Conservation (phyloP, 306 rosid species). For the Oxytropis ochrocephala region DNA sequence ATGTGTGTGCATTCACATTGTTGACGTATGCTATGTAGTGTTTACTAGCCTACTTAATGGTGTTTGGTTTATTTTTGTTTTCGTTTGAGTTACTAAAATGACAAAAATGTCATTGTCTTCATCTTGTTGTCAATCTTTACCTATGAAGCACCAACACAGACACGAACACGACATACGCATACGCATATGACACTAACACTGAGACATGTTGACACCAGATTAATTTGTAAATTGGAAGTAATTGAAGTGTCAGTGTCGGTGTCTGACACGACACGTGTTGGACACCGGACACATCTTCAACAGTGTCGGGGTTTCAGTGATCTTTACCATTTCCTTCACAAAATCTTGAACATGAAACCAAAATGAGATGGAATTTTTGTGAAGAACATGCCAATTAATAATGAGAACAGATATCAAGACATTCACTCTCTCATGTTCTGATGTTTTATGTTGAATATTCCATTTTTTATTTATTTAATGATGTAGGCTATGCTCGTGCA, state of each 20-base stretch:
- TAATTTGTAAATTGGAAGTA: no score
- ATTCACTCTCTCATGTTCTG: background rate
- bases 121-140: background rate
- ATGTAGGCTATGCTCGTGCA: slow-evolving; percentile 95
- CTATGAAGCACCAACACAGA: no score
- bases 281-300: no score
- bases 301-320: no score
- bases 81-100: background rate
- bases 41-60: background rate
- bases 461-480: background rate
- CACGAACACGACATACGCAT: no score
- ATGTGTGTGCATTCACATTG: background rate
- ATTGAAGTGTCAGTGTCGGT: no score
- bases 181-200: no score
- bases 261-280: no score
- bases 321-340: background rate
- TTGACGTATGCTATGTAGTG: background rate
- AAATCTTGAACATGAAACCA: background rate
- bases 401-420: background rate
- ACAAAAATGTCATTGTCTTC: background rate
- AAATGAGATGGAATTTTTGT: background rate
- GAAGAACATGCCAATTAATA: background rate
- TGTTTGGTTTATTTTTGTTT: background rate
- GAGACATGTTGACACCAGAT: no score
- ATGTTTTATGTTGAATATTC: background rate